Evolutionary conservation across 2,329 filamentous ascomycete species (phyloP), one percentile per base, ranked within the genome.

Genomic region (Apiospora arundinis): DNA sequence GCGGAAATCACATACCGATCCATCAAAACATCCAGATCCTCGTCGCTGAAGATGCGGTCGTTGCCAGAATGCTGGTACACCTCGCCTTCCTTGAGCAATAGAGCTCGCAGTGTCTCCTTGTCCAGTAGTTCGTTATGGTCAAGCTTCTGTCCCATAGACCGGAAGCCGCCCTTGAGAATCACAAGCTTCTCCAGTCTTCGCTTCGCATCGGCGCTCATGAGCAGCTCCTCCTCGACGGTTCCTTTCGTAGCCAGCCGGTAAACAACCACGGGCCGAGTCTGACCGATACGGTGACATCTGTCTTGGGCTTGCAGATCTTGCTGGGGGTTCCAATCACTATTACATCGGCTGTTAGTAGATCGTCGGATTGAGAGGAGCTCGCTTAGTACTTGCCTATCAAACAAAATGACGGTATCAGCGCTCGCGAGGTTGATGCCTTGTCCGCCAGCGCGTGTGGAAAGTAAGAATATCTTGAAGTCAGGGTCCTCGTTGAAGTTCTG

Each of bases 341-440:
- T 8, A 28, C 16, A 67, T 18, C 4, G 2, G 28, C 6, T 98
- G 96, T 98, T 0, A 98, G 86, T 65, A 98, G 92, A 14, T 98
- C 95, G 0, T 95, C 98, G 76, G 98, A 95, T 0, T 95, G 95
- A 0, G 92, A 25, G 92, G 0, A 94, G 94, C 0, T 98, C 90
- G 77, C 98, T 98, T 85, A 93, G 95, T 0, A 99, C 87, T 4
- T 98, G 84, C 0, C 95, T 98, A 81, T 99, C 97, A 77, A 98
- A 99, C 63, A 99, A 92, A 77, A 99, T 92, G 74, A 99, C 96
- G 0, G 96, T 99, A 78, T 99, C 97, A 8, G 96, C 96, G 28
- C 96, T 98, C 94, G 98, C 99, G 69, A 99, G 84, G 78, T 99
- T 99, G 85, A 99, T 99, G 73, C 96, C 96, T n/a, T 99, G 87